Conservation (phyloP, 164 flowering plant genomes). For the Piper longum region DNA sequence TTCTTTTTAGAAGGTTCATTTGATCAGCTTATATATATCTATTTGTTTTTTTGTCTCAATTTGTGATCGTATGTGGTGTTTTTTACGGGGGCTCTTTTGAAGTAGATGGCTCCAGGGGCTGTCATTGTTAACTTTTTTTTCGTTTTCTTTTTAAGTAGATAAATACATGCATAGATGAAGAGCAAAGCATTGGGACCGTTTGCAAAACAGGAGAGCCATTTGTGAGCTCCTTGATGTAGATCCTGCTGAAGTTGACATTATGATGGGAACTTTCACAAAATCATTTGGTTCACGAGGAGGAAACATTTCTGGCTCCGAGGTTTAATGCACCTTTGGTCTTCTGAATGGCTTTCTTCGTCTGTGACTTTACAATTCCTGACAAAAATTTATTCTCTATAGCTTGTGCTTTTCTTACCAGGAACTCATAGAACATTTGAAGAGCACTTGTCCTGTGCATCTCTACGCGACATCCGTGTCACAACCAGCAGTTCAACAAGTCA, state of each 20-base stretch:
- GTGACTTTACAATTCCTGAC: background rate
- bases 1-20: too few relatives aligned
- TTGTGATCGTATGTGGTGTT: too few relatives aligned
- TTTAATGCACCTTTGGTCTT: slow-evolving; percentile 7
- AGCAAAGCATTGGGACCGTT: slow-evolving; percentile 97
- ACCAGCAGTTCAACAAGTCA: slow-evolving; percentile 85
- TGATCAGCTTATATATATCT: too few relatives aligned
- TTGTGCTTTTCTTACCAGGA: slow-evolving; percentile 33
- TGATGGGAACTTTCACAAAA: slow-evolving; percentile 99
- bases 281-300: slow-evolving; percentile 97
- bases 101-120: too few relatives aligned
- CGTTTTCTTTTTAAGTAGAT: slow-evolving; percentile 29
- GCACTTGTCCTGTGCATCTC: slow-evolving; percentile 79
- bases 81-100: too few relatives aligned
- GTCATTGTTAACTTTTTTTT: too few relatives aligned
- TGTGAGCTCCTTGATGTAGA: slow-evolving; percentile 96
- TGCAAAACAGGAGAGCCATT: slow-evolving; percentile 93
- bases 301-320: slow-evolving; percentile 88
- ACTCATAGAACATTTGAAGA: slow-evolving; percentile 56
- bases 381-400: background rate
- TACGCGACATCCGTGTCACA: slow-evolving; percentile 86
- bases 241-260: slow-evolving; percentile 80
- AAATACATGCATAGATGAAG: slow-evolving; percentile 84
- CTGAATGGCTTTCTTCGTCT: too few relatives aligned
- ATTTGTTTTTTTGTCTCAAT: too few relatives aligned